Conservation (phyloP, 768 basidiomycete species). For the Auriscalpium microsporum region DNA sequence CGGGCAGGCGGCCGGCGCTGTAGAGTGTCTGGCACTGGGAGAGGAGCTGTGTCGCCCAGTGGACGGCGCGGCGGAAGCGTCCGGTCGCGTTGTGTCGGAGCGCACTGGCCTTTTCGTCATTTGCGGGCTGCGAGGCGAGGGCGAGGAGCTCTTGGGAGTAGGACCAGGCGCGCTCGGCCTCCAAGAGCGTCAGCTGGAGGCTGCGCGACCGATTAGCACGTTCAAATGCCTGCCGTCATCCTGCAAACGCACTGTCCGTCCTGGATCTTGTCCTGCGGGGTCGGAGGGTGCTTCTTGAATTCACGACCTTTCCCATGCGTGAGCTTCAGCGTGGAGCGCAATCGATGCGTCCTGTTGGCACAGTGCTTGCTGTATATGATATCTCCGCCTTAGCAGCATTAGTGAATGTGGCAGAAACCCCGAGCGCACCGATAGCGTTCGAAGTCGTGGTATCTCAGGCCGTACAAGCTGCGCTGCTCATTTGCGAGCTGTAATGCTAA, state of each 20-base stretch:
- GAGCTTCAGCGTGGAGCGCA: conserved; percentile 76
- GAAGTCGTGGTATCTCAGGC: conserved; percentile 85
- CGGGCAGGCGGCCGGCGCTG: conserved; percentile 40
- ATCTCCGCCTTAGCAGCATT: neutral
- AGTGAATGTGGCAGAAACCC: neutral
- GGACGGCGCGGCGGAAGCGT: conserved; percentile 70
- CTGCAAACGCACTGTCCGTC: conserved; percentile 68
- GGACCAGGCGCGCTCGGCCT: conserved; percentile 89
- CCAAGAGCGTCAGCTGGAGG: conserved; percentile 77
- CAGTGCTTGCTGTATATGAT: conserved; percentile 70
- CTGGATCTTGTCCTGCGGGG: conserved; percentile 62
- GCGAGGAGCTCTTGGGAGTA: conserved; percentile 73
- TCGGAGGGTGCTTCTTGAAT: conserved; percentile 72
- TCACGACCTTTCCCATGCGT: conserved; percentile 86
- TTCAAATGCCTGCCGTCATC: conserved; percentile 7
- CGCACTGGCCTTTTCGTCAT: conserved; percentile 35
- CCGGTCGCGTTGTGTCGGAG: conserved; percentile 70
- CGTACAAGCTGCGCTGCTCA: conserved; percentile 85
- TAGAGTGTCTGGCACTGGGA: conserved; percentile 66
- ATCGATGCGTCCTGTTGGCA: conserved; percentile 79
- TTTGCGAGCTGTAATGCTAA: conserved; percentile 78
- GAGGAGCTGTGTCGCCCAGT: conserved; percentile 71
- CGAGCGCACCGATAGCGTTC: conserved; percentile 64
- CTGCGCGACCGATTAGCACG: conserved; percentile 27
- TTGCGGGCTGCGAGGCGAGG: conserved; percentile 35